phyloP scores from a whole-genome alignment of 2,329 filamentous ascomycete genomes.

The Microdochium trichocladiopsis region DNA sequence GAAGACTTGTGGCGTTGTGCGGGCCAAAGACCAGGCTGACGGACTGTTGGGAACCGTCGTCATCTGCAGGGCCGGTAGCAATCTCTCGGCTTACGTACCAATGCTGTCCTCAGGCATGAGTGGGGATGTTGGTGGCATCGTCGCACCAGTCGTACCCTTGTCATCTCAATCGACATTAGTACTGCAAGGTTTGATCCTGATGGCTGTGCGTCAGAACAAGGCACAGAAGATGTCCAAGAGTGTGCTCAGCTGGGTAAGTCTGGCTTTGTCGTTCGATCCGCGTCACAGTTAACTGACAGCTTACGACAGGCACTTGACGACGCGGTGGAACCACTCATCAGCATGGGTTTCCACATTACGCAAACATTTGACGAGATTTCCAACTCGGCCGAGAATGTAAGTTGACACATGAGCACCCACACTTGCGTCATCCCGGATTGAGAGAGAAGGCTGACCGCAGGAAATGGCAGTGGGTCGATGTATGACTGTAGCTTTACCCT shows the following conservation, averaged over 20 bases:
- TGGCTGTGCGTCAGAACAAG: constrained; percentile 79
- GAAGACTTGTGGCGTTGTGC: constrained; percentile 71
- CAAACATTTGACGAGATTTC: constrained; percentile 24
- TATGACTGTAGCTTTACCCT: too few relatives aligned
- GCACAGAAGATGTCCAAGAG: constrained; percentile 66
- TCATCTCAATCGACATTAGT: constrained; percentile 63
- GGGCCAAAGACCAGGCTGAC: constrained; percentile 65
- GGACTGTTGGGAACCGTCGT: constrained; percentile 73
- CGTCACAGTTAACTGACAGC: constrained; percentile 3
- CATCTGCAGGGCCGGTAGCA: constrained; percentile 65
- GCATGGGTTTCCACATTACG: constrained; percentile 24
- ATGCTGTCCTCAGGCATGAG: constrained; percentile 44
- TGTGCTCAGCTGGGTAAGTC: constrained; percentile 72
- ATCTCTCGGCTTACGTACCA: constrained; percentile 63
- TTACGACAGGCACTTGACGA: constrained; percentile 26
- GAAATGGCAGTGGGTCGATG: too few relatives aligned
- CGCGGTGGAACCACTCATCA: constrained; percentile 17
- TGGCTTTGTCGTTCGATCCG: neutral
- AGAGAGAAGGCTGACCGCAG: neutral
- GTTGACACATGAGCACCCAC: constrained; percentile 2
- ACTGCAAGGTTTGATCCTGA: constrained; percentile 68
- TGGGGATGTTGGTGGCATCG: constrained; percentile 64
- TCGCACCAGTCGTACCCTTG: constrained; percentile 69
- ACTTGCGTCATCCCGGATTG: neutral
- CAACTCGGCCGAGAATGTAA: constrained; percentile 24